phyloP scores from a whole-genome alignment of 225 moss, liverwort and hornwort genomes.

The Pseudisothecium myosuroides region DNA sequence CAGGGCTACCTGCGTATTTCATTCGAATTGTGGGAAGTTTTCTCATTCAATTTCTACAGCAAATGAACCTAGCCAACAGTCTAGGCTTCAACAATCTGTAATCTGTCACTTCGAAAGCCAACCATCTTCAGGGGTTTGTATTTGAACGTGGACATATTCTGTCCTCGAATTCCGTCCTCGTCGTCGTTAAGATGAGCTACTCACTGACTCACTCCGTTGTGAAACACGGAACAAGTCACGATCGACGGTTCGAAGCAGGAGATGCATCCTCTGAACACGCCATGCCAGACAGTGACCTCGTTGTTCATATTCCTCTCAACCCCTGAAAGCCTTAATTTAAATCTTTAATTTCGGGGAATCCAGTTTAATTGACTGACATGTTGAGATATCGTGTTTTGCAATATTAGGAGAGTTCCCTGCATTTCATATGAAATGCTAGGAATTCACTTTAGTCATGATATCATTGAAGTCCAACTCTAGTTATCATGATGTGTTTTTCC shows the following conservation, averaged over 20 bases:
- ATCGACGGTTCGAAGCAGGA: background rate
- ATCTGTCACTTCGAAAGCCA: background rate
- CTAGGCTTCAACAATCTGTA: too few relatives aligned
- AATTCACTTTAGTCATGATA: background rate
- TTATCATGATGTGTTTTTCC: too few relatives aligned
- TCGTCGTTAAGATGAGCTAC: background rate
- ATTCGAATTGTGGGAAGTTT: background rate
- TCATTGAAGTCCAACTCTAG: background rate
- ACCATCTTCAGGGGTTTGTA: too few relatives aligned
- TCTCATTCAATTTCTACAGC: background rate
- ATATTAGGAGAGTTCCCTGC: too few relatives aligned
- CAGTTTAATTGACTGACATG: too few relatives aligned
- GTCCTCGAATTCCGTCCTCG: background rate
- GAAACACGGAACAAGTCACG: too few relatives aligned
- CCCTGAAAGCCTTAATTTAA: background rate
- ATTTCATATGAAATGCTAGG: too few relatives aligned
- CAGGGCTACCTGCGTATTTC: background rate
- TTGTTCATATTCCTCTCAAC: background rate
- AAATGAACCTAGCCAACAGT: background rate
- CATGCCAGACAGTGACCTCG: background rate
- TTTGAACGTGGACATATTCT: background rate
- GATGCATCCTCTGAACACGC: background rate
- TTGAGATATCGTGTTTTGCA: background rate
- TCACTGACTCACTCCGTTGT: background rate
- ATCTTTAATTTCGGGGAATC: too few relatives aligned